Base-by-base conservation (phyloP, 164 flowering plant species). In the Magnolia sinica region DNA sequence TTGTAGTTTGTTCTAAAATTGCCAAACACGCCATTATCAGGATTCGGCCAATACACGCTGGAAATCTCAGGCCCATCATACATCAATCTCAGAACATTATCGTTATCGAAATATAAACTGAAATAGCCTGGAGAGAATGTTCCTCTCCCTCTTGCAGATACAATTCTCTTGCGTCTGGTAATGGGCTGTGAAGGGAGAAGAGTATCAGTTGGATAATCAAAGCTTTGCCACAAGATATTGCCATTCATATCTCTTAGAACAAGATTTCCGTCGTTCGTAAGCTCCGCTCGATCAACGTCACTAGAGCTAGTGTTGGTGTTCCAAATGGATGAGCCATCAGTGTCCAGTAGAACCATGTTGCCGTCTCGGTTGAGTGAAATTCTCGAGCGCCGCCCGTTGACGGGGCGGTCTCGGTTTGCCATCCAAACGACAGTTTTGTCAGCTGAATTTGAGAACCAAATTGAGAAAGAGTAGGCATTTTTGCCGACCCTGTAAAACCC, bases 401-500 rank as follows among this genome's bases (percentile, higher is more conserved):
- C 80, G 0, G 80, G 80, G 8, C 16, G 20, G 61, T 73, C 80
- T 73, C 73, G 22, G 45, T 78, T 78, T 3, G 76, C 80, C 68
- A 59, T 73, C 80, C 80, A 78, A 49, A 55, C 76, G 8, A 78
- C 73, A 1, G 80, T 58, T 74, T 58, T 72, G 55, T 77, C 11
- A 1, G 49, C 50, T 4, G 77, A 45, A 7, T 80, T 27, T 7
- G 82, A 68, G 74, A 80, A 77, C 82, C 80, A 80, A 64, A 80
- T 77, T 58, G 83, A 58, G 75, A 77, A 77, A 27, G 22, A 71
- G 64, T 71, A 76, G 20, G 79, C 79, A 9, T 76, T 70, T 16
- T 49, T 45, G 23, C 79, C 79, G 3, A 71, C 79, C 19, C 7
- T 14, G 68, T 71, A 71, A 23, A 76, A 76, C 13, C 79, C 79